Conservation (phyloP, 2,329 filamentous ascomycete genomes). For the Beauveria asiatica region DNA sequence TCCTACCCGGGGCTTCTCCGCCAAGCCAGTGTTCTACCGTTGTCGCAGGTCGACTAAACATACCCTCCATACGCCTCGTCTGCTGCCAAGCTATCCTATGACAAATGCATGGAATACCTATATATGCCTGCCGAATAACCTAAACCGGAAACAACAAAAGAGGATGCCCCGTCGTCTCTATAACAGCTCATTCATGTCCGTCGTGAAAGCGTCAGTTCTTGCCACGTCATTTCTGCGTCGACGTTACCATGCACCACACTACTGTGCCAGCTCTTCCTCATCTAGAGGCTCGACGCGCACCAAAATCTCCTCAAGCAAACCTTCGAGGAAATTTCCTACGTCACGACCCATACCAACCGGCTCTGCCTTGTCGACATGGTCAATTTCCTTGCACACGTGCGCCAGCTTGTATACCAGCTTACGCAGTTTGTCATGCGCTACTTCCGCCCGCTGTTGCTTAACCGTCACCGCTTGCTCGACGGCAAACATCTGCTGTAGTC, state of each 20-base stretch:
- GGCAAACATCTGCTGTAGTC: constrained; percentile 34
- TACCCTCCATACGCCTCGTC: background rate
- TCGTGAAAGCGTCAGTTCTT: background rate
- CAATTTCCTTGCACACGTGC: constrained; percentile 80
- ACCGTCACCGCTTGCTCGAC: constrained; percentile 37
- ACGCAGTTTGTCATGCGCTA: constrained; percentile 73
- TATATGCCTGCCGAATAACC: background rate
- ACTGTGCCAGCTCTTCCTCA: constrained; percentile 45
- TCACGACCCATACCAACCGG: constrained; percentile 92
- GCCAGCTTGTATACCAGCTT: constrained; percentile 75
- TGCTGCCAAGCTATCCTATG: background rate
- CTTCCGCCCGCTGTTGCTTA: constrained; percentile 59
- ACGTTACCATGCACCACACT: background rate
- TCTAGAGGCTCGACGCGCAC: constrained; percentile 85
- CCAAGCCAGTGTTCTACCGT: background rate
- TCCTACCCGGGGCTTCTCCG: background rate
- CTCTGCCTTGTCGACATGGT: constrained; percentile 75
- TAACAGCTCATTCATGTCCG: background rate
- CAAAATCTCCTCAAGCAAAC: constrained; percentile 85
- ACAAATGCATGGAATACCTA: background rate
- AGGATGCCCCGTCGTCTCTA: background rate
- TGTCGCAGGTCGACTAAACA: background rate
- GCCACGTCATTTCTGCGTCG: background rate
- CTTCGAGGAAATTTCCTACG: constrained; percentile 81
- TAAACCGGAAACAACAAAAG: background rate